Percentiles rank a stretch among this genome's conserved stretches.
These are phyloP conservation scores for Coemansia interrupta DNA, from an alignment of 192 early-diverging fungal genomes.

Conservation along the genomic window DNA sequence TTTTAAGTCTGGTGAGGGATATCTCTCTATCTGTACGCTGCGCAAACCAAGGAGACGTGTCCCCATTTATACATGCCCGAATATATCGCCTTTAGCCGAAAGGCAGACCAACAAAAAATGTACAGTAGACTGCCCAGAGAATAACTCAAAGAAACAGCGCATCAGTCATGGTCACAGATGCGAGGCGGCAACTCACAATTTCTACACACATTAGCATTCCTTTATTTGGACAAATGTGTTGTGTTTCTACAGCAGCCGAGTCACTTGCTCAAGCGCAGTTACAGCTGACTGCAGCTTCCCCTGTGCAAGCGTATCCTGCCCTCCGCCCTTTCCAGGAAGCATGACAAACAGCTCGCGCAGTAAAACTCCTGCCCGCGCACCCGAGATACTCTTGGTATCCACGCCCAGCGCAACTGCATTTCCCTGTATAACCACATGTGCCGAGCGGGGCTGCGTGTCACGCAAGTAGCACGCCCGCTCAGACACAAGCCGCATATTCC, in stretches of 20 bases:
- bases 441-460: slow-evolving; percentile 20
- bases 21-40: too few relatives aligned
- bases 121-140: neutral
- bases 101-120: neutral
- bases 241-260: slow-evolving; percentile 4
- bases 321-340: slow-evolving; percentile 56
- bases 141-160: neutral
- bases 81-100: neutral
- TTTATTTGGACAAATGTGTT: neutral
- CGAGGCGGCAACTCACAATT: neutral
- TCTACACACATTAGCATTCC: neutral
- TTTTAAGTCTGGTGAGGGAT: too few relatives aligned
- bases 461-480: slow-evolving; percentile 30
- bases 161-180: neutral
- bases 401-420: slow-evolving; percentile 73
- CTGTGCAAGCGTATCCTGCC: slow-evolving; percentile 33
- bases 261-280: slow-evolving; percentile 16
- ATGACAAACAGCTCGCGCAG: slow-evolving; percentile 66
- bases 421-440: slow-evolving; percentile 66
- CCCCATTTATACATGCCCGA: too few relatives aligned
- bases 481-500: slow-evolving; percentile 25
- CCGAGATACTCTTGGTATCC: slow-evolving; percentile 67
- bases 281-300: slow-evolving; percentile 26
- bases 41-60: too few relatives aligned
- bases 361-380: slow-evolving; percentile 70